These are phyloP conservation scores for Eucalyptus pauciflora DNA, from an alignment of 345 rosid species.

Conservation along the genomic window DNA sequence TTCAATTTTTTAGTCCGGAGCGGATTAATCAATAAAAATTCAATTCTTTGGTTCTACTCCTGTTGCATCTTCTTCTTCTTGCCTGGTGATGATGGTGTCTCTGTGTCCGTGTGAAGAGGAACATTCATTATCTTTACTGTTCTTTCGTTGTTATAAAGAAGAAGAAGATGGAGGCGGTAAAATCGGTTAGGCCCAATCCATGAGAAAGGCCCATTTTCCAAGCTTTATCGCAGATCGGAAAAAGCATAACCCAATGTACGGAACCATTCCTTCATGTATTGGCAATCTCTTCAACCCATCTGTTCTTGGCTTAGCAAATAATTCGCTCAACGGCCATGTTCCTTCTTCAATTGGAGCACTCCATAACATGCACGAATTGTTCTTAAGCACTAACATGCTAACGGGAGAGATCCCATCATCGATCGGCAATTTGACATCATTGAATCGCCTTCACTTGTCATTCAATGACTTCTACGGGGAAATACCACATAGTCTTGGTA, in stretches of 20 bases:
- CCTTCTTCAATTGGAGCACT: not conserved
- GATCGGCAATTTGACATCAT: not conserved
- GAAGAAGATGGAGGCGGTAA: too few species aligned
- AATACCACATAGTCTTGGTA: constrained; percentile 7
- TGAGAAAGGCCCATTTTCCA: too few species aligned
- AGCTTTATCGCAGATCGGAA: too few species aligned
- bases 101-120: too few species aligned
- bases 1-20: too few species aligned
- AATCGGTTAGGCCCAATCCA: too few species aligned
- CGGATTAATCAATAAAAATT: too few species aligned
- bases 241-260: accelerated
- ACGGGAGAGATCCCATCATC: not conserved
- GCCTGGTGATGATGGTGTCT: too few species aligned
- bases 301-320: not conserved
- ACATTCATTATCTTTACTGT: too few species aligned
- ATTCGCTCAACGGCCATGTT: accelerated
- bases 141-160: too few species aligned
- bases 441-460: accelerated
- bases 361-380: not conserved
- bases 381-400: not conserved
- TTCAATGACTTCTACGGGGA: not conserved
- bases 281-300: not conserved
- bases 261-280: not conserved
- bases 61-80: too few species aligned
- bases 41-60: too few species aligned